These are phyloP conservation scores for Cystobasidium ongulense DNA, from an alignment of 768 basidiomycete species.

Conservation along the genomic window DNA sequence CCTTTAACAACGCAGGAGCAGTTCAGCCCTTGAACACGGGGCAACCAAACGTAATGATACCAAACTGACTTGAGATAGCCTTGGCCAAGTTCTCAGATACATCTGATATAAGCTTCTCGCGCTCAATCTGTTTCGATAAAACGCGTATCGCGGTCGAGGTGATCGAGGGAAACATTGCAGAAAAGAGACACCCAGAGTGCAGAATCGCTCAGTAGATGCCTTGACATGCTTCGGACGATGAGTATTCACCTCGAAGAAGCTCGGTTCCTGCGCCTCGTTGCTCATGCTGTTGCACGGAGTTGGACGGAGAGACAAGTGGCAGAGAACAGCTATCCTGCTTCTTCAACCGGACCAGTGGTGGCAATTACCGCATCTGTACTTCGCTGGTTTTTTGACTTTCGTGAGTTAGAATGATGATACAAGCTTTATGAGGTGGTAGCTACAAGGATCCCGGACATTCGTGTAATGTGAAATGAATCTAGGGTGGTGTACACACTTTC, in stretches of 20 bases:
- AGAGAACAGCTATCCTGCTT: neutral
- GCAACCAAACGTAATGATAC: neutral
- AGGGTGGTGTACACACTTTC: neutral
- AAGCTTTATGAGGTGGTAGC: neutral
- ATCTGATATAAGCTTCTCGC: constrained; percentile 22
- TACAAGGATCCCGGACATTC: neutral
- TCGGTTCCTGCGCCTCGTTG: neutral
- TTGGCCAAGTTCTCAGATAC: constrained; percentile 14
- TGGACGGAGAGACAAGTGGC: neutral
- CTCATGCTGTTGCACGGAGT: neutral
- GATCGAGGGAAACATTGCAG: neutral
- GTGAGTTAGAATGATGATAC: neutral
- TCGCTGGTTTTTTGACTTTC: neutral
- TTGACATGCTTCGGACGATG: neutral
- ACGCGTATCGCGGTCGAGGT: neutral
- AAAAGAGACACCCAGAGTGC: neutral
- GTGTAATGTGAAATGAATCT: neutral
- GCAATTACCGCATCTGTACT: neutral
- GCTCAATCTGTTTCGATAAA: neutral
- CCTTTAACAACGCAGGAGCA: neutral
- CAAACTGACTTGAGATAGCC: neutral
- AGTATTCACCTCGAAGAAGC: neutral
- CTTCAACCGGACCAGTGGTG: neutral
- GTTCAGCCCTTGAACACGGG: neutral
- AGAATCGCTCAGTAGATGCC: neutral